Evolutionary conservation across 768 basidiomycete species (phyloP).

Genomic region (Suillus occidentalis): DNA sequence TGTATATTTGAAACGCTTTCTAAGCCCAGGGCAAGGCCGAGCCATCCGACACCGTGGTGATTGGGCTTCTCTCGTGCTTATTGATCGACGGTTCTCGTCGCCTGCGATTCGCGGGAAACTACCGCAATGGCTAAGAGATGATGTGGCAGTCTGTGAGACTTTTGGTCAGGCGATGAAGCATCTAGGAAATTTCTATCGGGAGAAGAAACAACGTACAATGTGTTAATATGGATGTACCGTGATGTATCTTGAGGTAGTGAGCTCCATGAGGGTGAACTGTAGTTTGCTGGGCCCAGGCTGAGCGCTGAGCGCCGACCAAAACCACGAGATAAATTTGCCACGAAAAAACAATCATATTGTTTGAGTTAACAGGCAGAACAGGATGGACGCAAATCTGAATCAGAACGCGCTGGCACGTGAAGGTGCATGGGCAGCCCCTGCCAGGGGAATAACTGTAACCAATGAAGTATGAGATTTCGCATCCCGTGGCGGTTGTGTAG

Average conservation of each 20-base stretch:
- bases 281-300: not conserved
- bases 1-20: constrained; percentile 5
- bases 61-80: constrained; percentile 87
- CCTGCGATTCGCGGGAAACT: constrained; percentile 72
- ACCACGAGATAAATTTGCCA: not conserved
- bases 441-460: too few relatives aligned
- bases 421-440: too few relatives aligned
- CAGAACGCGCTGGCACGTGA: too few relatives aligned
- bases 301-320: not conserved
- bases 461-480: too few relatives aligned
- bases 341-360: not conserved
- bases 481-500: not conserved
- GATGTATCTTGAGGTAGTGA: not conserved
- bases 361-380: not conserved
- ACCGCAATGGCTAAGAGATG: constrained; percentile 86
- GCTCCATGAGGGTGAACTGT: not conserved
- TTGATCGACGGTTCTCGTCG: constrained; percentile 81
- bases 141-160: constrained; percentile 53
- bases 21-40: constrained; percentile 53
- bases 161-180: constrained; percentile 75
- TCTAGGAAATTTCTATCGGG: constrained; percentile 67
- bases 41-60: constrained; percentile 91
- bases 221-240: not conserved
- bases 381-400: too few relatives aligned
- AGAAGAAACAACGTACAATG: constrained; percentile 38